Conservation (phyloP, 352 stramenopile species). For the Globisporangium perplexum region DNA sequence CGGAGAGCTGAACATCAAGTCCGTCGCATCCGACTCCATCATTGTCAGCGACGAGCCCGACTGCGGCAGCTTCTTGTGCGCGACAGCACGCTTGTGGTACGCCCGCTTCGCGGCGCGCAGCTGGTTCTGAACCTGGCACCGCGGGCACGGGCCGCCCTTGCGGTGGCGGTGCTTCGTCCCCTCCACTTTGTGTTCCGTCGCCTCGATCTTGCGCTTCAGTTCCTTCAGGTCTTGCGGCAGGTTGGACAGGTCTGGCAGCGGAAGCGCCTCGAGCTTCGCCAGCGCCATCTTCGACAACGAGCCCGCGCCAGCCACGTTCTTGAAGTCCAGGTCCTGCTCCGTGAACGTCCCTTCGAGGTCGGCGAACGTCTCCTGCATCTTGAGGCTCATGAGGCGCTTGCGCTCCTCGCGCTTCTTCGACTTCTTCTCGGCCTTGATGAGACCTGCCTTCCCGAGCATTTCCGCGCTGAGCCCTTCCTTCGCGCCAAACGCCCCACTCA, state of each 20-base stretch:
- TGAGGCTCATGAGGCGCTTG: conserved; percentile 54
- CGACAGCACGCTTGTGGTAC: conserved; percentile 76
- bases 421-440: conserved; percentile 46
- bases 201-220: conserved; percentile 82
- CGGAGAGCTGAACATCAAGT: conserved; percentile 12
- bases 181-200: conserved; percentile 80
- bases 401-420: conserved; percentile 58
- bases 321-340: conserved; percentile 62
- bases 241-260: conserved; percentile 67
- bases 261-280: conserved; percentile 63
- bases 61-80: conserved; percentile 78
- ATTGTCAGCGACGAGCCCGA: conserved; percentile 13
- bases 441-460: conserved; percentile 1
- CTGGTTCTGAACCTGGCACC: conserved; percentile 82
- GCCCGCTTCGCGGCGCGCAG: conserved; percentile 70
- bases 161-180: conserved; percentile 83
- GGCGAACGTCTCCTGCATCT: conserved; percentile 65
- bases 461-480: conserved; percentile 17
- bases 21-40: conserved; percentile 7
- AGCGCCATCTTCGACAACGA: conserved; percentile 58
- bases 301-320: conserved; percentile 39
- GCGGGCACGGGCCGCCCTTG: conserved; percentile 74
- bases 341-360: conserved; percentile 61
- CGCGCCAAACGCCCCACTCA: conserved; percentile 18
- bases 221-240: conserved; percentile 75